Evolutionary conservation across 257 asterid species (phyloP), one percentile per base, ranked within the genome.

Genomic region (Solanum arcanum): DNA sequence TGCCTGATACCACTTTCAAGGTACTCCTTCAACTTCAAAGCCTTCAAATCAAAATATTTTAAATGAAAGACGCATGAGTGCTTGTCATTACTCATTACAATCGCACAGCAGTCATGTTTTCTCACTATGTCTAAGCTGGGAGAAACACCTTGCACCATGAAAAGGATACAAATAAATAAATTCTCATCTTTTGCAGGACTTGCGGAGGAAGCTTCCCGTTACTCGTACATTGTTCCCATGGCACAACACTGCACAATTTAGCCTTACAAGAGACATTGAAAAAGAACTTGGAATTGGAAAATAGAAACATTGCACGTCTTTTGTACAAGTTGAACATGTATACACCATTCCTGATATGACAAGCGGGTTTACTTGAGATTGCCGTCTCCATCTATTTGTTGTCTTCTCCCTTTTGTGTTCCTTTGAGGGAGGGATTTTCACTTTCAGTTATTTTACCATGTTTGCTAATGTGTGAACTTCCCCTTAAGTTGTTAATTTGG

Each of bases 1-100:
- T 97, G 90, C 95, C 99, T 2, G 99, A 97, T 84, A 92, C 98
- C 89, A 97, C 99, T 90, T 97, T 97, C 94, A 97, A 97, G 99
- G 99, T 97, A 94, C 85, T 35, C 83, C 72, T 41, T 56, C 18
- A 85, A 49, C 84, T 83, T 84, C 39, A 68, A 25, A 18, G 39
- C 76, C 33, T 87, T 47, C 47, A 52, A 35, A 15, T 62, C 31
- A 37, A 42, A 62, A 37, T 37, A 85, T 46, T 60, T 59, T 16
- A 14, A 2, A 31, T 68, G 44, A 39, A 35, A 46, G 72, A 21
- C 46, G 27, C 85, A 76, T 7, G 76, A 76, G 75, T 60, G 84
- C 37, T 44, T 86, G 42, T 41, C 76, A 35, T 33, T 86, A 47
- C 73, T 39, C 74, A 33, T 35, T 86, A 49, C 60, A 56, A 75